Evolutionary conservation across 2,329 filamentous ascomycete species (phyloP), one percentile per base, ranked within the genome.

Genomic region (Xylariaceae sp.): DNA sequence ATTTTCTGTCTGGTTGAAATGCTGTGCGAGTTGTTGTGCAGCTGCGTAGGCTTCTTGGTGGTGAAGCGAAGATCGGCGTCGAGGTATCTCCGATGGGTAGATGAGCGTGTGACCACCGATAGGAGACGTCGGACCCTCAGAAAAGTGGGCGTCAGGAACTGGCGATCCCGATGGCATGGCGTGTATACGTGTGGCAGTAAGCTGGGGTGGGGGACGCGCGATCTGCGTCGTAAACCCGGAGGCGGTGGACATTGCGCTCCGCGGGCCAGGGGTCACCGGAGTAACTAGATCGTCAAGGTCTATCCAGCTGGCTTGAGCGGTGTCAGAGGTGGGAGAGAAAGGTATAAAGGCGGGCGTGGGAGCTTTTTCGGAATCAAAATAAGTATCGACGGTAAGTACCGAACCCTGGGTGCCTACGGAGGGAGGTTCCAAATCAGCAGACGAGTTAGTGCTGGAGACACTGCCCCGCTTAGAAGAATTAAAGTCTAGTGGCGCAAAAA

Each of bases 321-420:
- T 64, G 34, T 62, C 51, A 19, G 59, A 57, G 29, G 61, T 56
- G 12, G 60, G 57, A 6, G 61, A 55, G 26, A 53, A 50, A 40
- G 61, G 63, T 41, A 60, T 49, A 48, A 60, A 56, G 45, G 43
- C 55, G 56, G 63, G 61, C 29, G 59, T 59, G 7, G 59, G 48
- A 43, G 31, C 68, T 67, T 55, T 69, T 27, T 68, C 71, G 1
- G 70, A 69, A 4, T 70, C 70, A 34, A 74, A 61, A 26, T 73
- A 74, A 3, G 75, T 76, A 34, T 72, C 72, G 30, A 70, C 61
- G 2, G 74, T 76, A 37, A 67, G 60, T 46, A 74, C 67, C 0
- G 74, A 76, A 44, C 68, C 68, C 40, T 70, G 65, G 6, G 63
- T 67, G 6, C 67, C 66, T 34, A 69, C 60, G 12, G 68, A 68